Evolutionary conservation across 805 yeast genomes (phyloP).

Genomic region (Zygoascus flipseniorum): DNA sequence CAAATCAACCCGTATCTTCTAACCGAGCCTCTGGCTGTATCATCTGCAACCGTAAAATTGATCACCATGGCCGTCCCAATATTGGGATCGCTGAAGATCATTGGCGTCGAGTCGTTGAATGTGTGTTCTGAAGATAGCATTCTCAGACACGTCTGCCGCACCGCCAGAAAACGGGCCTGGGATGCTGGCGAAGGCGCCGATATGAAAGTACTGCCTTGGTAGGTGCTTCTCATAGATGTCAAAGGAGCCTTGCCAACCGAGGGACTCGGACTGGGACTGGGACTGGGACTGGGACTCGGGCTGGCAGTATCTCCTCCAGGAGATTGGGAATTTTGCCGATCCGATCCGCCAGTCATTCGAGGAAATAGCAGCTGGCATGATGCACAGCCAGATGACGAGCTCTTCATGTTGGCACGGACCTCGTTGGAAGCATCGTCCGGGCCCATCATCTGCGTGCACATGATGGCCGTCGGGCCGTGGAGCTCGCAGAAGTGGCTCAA

Average conservation of each 20-base stretch:
- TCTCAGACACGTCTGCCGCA: slow-evolving; percentile 23
- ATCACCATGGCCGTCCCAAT: slow-evolving; percentile 19
- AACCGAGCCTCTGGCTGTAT: slow-evolving; percentile 17
- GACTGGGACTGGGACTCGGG: not conserved
- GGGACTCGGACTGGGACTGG: not conserved
- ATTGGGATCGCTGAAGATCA: slow-evolving; percentile 19
- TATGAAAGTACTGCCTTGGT: slow-evolving; percentile 8
- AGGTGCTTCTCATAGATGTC: not conserved
- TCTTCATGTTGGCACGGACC: slow-evolving; percentile 3
- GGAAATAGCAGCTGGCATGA: slow-evolving; percentile 20
- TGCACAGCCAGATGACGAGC: slow-evolving; percentile 11
- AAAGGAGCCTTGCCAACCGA: not conserved
- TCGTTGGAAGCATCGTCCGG: slow-evolving; percentile 9
- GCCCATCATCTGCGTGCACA: slow-evolving; percentile 23
- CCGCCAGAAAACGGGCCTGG: slow-evolving; percentile 19
- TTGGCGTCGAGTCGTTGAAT: slow-evolving; percentile 18
- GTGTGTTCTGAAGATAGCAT: slow-evolving; percentile 19
- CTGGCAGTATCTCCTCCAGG: not conserved
- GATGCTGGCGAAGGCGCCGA: slow-evolving; percentile 21
- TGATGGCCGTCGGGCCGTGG: slow-evolving; percentile 25
- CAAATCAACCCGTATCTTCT: slow-evolving; percentile 20
- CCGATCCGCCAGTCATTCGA: not conserved
- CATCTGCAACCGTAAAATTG: slow-evolving; percentile 19
- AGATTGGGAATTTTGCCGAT: not conserved
- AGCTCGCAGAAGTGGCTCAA: slow-evolving; percentile 25